Base-by-base conservation (phyloP, 1,284 basidiomycete genomes). In the Kalmanozyma brasiliensis region DNA sequence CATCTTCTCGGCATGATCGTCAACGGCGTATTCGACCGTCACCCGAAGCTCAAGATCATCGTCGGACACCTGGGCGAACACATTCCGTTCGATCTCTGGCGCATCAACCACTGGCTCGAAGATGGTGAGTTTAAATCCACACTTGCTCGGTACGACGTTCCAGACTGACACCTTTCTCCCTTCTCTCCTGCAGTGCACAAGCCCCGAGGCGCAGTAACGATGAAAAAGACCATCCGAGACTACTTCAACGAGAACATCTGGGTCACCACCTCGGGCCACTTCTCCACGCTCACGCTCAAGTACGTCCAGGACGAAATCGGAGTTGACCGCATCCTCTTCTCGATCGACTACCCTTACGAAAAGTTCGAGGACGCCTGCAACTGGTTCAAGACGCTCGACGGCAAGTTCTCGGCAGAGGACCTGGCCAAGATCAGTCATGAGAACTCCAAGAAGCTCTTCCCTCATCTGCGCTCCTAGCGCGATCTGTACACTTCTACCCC, bases 31-130 rank as follows among this genome's bases (percentile, higher is more conserved):
- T 82, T 82, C 30, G 81, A 82, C 74, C 77, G 81, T 20, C 77
- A 79, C 67, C 81, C 79, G 16, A 82, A 82, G 73, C 80, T 82
- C 62, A 78, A 79, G 67, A 73, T 82, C 52, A 82, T 82, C 34
- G 76, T 82, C n/a, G 80, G 80, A 29, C 80, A 82, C 69, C 74
- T 82, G 14, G 80, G 80, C 65, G 80, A 82, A 65, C 79, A 81
- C 62, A 76, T 82, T 36, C 78, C 78, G 9, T 77, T 80, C 23
- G 80, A 82, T 59, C 63, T 82, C 45, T 80, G 78, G 80, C 63
- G 80, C 23, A 80, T 80, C 71, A 74, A 82, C 65, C 78, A 80
- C 73, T 81, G 79, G 79, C 75, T 79, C 49, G 74, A 81, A 59
- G 78, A 80, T 56, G 64, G 64, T 67, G 45, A 57, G 58, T 61